phyloP scores from a whole-genome alignment of 2,329 filamentous ascomycete genomes.

The Hymenotorrendiella dingleyae region DNA sequence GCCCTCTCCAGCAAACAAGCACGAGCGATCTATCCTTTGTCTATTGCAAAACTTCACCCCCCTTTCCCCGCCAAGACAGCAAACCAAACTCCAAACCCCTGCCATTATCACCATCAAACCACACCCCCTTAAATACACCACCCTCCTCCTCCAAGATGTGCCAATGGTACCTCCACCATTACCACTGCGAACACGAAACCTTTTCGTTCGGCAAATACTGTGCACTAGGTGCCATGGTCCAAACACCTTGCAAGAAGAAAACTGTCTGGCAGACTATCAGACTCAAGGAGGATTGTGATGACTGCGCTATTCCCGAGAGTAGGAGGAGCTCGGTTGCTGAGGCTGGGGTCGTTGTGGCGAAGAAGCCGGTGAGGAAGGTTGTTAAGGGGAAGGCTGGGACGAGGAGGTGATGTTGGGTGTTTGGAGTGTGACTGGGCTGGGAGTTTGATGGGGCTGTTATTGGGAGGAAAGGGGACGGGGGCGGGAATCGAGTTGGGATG shows the following conservation, averaged over 20 bases:
- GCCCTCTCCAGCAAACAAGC: neutral
- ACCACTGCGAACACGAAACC: conserved; percentile 24
- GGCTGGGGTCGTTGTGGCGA: neutral
- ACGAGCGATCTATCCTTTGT: neutral
- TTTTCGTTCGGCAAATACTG: conserved; percentile 28
- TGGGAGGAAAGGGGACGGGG: too few species aligned
- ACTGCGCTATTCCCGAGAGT: conserved; percentile 20
- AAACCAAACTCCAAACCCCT: neutral
- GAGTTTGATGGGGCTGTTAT: too few species aligned
- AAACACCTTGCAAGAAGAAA: conserved; percentile 27
- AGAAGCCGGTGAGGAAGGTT: neutral
- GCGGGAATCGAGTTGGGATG: too few species aligned
- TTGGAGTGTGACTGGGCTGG: too few species aligned
- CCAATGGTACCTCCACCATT: conserved; percentile 27
- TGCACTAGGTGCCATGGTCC: conserved; percentile 18
- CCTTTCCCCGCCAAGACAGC: neutral
- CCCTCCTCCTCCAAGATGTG: conserved; percentile 21
- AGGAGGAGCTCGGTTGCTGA: conserved; percentile 1
- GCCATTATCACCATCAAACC: neutral
- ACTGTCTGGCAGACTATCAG: conserved; percentile 27
- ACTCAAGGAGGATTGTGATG: conserved; percentile 26
- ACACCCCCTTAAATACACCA: neutral
- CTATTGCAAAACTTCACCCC: neutral
- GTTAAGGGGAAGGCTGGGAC: neutral
- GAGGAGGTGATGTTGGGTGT: neutral